Conservation (phyloP, 305 asterid genomes). For the Fraxinus dipetala region DNA sequence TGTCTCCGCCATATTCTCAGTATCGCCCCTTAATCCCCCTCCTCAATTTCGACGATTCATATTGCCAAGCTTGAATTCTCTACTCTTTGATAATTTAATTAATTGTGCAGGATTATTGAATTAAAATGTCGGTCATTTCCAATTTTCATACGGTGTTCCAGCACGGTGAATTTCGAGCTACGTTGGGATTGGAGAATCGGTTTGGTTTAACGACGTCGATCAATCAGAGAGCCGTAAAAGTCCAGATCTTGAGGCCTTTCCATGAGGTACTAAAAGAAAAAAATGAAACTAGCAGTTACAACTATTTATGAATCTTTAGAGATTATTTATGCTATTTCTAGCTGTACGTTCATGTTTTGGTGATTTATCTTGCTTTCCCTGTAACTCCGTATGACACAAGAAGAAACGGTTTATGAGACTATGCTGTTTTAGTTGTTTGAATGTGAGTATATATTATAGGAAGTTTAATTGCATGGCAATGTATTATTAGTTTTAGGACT, state of each 20-base stretch:
- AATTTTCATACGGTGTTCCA: conserved; percentile 29
- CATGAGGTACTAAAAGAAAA: conserved; percentile 21
- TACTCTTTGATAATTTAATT: not conserved
- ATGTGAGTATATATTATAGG: not conserved
- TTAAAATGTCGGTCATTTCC: conserved; percentile 42
- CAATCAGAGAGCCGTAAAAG: conserved; percentile 21
- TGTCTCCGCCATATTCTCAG: conserved; percentile 38
- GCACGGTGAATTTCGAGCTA: conserved; percentile 38
- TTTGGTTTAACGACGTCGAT: conserved; percentile 24
- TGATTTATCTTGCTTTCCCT: not conserved
- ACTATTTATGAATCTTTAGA: not conserved
- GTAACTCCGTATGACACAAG: not conserved
- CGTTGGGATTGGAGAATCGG: conserved; percentile 32
- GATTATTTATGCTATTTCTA: not conserved
- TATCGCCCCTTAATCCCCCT: conserved; percentile 18
- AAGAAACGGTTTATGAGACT: not conserved
- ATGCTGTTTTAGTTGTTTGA: conserved; percentile 15
- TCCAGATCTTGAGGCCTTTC: conserved; percentile 23
- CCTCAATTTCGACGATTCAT: not conserved
- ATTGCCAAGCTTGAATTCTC: conserved; percentile 1
- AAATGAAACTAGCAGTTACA: not conserved
- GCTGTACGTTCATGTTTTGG: not conserved
- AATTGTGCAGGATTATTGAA: conserved; percentile 10
- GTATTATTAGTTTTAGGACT: not conserved
- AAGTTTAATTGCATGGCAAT: not conserved